Conservation (phyloP, 352 stramenopile genomes). For the Phytophthora multivora region DNA sequence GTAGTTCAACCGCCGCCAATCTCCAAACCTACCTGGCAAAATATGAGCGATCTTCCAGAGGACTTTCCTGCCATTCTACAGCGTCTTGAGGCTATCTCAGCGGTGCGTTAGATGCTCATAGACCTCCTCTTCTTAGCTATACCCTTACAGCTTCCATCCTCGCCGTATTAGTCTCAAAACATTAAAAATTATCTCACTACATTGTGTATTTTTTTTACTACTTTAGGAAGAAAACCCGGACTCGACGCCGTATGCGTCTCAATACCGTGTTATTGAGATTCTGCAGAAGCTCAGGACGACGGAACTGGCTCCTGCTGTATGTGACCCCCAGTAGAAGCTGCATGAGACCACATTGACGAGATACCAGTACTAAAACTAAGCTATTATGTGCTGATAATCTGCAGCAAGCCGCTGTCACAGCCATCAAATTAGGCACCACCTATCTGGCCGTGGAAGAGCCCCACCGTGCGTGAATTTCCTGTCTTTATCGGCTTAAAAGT, state of each 20-base stretch:
- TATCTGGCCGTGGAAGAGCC: constrained; percentile 69
- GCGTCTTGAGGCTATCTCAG: constrained; percentile 35
- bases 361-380: neutral
- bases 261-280: constrained; percentile 62
- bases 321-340: constrained; percentile 10
- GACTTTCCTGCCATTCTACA: constrained; percentile 40
- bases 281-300: constrained; percentile 58
- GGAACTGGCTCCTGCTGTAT: constrained; percentile 31
- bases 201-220: neutral
- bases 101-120: constrained; percentile 20
- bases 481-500: too few species aligned
- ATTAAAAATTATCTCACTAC: neutral
- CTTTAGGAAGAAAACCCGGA: constrained; percentile 48
- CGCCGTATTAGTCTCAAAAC: neutral
- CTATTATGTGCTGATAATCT: neutral
- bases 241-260: constrained; percentile 48
- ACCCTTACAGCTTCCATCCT: neutral
- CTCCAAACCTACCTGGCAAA: neutral
- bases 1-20: neutral
- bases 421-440: constrained; percentile 45
- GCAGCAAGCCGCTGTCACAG: constrained; percentile 39
- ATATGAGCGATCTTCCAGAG: constrained; percentile 33
- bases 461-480: constrained; percentile 41
- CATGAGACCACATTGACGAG: neutral
- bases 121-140: neutral